phyloP scores from a whole-genome alignment of 305 asterid species.

The Salvia sclarea region DNA sequence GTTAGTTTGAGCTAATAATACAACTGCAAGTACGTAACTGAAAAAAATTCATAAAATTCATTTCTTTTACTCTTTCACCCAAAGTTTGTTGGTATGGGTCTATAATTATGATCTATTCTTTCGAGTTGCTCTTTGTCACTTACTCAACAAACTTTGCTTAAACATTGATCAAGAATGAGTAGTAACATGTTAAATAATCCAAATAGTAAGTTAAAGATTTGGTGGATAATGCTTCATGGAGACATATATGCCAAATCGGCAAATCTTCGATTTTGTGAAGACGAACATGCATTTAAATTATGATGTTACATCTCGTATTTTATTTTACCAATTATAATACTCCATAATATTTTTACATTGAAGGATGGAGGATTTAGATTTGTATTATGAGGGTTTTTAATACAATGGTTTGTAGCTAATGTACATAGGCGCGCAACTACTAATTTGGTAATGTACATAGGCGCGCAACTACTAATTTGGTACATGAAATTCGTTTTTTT shows the following conservation, averaged over 20 bases:
- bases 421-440: no score
- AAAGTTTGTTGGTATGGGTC: not conserved
- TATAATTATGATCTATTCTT: not conserved
- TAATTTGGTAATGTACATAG: no score
- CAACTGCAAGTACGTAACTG: no score
- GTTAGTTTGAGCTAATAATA: no score
- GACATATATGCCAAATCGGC: not conserved
- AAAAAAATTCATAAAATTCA: no score
- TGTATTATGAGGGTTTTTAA: not conserved
- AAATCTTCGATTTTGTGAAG: not conserved
- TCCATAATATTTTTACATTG: no score
- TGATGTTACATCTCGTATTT: not conserved
- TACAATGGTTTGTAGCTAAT: no score
- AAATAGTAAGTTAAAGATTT: not conserved
- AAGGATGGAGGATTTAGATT: no score
- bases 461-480: no score
- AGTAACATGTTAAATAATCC: not conserved
- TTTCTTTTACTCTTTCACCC: not conserved
- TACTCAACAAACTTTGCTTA: not conserved
- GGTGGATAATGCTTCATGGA: not conserved
- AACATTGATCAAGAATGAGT: conserved; percentile 11
- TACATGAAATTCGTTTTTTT: no score
- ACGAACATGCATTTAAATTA: not conserved
- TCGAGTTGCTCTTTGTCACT: not conserved
- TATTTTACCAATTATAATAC: not conserved